Evolutionary conservation across 2,329 filamentous ascomycete species (phyloP), one percentile per base, ranked within the genome.

Genomic region (Exophiala lecanii-corni): DNA sequence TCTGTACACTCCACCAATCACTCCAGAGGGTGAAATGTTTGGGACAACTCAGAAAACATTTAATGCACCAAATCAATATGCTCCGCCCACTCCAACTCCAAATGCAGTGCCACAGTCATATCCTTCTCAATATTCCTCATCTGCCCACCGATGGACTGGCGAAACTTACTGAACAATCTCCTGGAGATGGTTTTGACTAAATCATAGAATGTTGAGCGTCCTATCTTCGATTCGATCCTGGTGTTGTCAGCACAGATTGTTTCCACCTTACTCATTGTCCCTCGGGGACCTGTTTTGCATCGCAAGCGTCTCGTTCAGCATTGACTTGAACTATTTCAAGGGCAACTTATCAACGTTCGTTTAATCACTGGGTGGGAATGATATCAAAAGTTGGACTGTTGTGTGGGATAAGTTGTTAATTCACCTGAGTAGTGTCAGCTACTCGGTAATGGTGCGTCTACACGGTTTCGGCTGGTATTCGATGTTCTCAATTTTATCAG

Each of bases 1-100:
- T 13, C 69, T 70, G 43, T 63, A 70, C 40, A 71, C 68, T n/a
- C 68, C 68, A 20, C 68, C 68, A 12, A 70, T 71, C 45, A 71
- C 68, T 1, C 68, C 68, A 5, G 54, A 56, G 13, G 46, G 43
- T 20, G 65, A 64, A 37, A 65, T 58, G 4, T 69, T 67, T 44
- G 58, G 58, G 35, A 60, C 61, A 50, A 57, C 58, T 31, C 57
- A 56, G 38, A 62, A 63, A 53, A 54, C 60, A 28, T 63, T 59
- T 40, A 53, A 59, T 35, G 56, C 55, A n/a, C 47, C 51, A 3
- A 52, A 49, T 19, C 51, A 53, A 36, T 52, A 44, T 37, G 45
- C 47, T 15, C 51, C 55, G 39, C 51, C 49, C 10, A 57, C 55
- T 9, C 53, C 55, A 4, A 54, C 48, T n/a, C 49, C 53, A 9